These are phyloP conservation scores for Penicillium janthinellum DNA, from an alignment of 2,329 filamentous ascomycete species.

Conservation along the genomic window DNA sequence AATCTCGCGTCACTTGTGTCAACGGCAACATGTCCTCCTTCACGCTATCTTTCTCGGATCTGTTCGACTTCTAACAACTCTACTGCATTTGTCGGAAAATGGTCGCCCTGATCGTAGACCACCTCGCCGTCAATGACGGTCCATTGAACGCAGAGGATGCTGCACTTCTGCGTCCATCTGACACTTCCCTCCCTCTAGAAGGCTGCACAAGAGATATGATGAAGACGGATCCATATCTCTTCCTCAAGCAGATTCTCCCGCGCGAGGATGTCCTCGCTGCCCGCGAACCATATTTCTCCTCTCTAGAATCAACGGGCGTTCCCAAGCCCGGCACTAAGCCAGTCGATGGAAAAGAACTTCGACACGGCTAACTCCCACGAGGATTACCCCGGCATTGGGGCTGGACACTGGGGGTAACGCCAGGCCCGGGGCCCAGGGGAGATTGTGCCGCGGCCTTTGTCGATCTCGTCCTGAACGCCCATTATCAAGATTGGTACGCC, in stretches of 20 bases:
- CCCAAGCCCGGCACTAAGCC: conserved; percentile 56
- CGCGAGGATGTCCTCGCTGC: conserved; percentile 55
- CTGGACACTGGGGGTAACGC: conserved; percentile 52
- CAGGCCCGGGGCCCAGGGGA: conserved; percentile 51
- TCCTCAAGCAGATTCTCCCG: conserved; percentile 58
- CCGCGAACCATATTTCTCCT: conserved; percentile 56
- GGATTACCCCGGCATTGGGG: conserved; percentile 58
- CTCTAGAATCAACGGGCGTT: conserved; percentile 58
- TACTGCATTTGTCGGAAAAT: conserved; percentile 11
- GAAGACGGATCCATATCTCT: conserved; percentile 56
- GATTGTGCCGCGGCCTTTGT: conserved; percentile 50
- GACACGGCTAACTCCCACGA: conserved; percentile 45
- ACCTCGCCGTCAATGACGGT: conserved; percentile 50
- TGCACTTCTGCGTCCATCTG: conserved; percentile 46
- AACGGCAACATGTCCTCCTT: not conserved
- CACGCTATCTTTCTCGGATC: not conserved
- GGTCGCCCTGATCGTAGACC: conserved; percentile 24
- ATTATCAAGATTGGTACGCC: conserved; percentile 56
- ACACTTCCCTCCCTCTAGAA: conserved; percentile 48
- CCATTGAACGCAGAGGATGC: conserved; percentile 50
- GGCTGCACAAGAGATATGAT: conserved; percentile 50
- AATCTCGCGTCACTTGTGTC: not conserved
- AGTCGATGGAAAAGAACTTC: conserved; percentile 59
- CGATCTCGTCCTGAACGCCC: conserved; percentile 56
- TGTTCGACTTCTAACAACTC: no score